Percentiles rank a stretch among this genome's conserved stretches.
These are phyloP conservation scores for Tuber indicum DNA, from an alignment of 495 filamentous ascomycete species.

Conservation along the genomic window DNA sequence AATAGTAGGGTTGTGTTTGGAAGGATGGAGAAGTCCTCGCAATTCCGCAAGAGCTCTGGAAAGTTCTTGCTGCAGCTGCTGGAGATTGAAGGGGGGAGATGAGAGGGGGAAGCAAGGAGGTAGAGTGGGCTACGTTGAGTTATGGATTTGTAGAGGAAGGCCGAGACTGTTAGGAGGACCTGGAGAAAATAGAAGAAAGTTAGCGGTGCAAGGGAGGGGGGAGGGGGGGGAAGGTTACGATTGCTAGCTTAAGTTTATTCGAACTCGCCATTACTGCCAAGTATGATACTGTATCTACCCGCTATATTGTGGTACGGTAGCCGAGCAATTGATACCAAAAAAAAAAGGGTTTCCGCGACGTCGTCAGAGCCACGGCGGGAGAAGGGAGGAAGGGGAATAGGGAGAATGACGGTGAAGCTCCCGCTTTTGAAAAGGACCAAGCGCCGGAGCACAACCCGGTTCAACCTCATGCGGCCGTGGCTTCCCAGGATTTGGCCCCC, in stretches of 20 bases:
- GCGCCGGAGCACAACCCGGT: background rate
- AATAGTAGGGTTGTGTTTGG: conserved; percentile 34
- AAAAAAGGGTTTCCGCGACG: background rate
- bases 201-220: background rate
- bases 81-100: conserved; percentile 16
- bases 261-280: background rate
- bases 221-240: background rate
- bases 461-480: background rate
- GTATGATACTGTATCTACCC: background rate
- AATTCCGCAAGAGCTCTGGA: conserved; percentile 25
- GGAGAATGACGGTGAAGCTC: background rate
- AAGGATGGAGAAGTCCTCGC: conserved; percentile 35
- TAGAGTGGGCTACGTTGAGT: conserved; percentile 36
- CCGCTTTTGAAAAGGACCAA: background rate
- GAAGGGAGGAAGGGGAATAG: background rate
- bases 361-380: background rate
- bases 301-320: background rate
- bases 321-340: background rate
- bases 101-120: conserved; percentile 20
- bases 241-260: background rate
- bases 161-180: conserved; percentile 45
- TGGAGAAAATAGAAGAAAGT: conserved; percentile 27
- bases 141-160: conserved; percentile 30
- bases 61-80: conserved; percentile 32
- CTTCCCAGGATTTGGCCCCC: too few species aligned